Evolutionary conservation across 805 yeast species (phyloP), one percentile per base, ranked within the genome.

Genomic region (Wickerhamiella lipophila): DNA sequence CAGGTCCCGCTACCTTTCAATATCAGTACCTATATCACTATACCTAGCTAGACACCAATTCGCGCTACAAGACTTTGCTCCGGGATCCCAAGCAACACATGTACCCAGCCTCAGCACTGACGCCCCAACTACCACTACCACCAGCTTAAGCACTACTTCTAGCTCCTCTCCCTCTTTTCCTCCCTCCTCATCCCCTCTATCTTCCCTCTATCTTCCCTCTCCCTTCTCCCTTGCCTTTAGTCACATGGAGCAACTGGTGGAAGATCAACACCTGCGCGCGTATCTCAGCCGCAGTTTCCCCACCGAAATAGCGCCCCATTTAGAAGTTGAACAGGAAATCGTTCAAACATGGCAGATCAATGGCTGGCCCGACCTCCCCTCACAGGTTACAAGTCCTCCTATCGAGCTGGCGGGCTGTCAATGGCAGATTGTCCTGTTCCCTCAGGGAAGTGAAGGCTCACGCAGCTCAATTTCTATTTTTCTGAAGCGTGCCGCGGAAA

Each of bases 371-470:
- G 57, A 55, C 47, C 64, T 68, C 15, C 60, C 59, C 13, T 56
- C 60, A 53, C 54, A 68, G 54, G 51, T 60, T 50, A 59, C 60
- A 21, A 62, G 66, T 8, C 64, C 61, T 19, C 44, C 53, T 32
- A 56, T 60, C 58, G 55, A 56, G 50, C 49, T 60, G 45, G 61
- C 64, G 19, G 62, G 60, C 43, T 58, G 51, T 49, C 50, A 54
- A 57, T 54, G 68, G 68, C 77, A 78, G 55, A 60, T 87, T 2
- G 67, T 89, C 36, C 61, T 89, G 30, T 84, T 87, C 61, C 95
- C 95, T 0, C 74, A 73, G 44, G 92, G 94, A 42, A 69, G 75
- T 46, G 71, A 71, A 44, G 39, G 49, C 16, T 27, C 49, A 16
- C 45, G 52, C 27, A 56, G 56, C 52, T 68, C 71, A 50, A 63